Conservation (phyloP, 257 asterid genomes). For the Primulina eburnea region DNA sequence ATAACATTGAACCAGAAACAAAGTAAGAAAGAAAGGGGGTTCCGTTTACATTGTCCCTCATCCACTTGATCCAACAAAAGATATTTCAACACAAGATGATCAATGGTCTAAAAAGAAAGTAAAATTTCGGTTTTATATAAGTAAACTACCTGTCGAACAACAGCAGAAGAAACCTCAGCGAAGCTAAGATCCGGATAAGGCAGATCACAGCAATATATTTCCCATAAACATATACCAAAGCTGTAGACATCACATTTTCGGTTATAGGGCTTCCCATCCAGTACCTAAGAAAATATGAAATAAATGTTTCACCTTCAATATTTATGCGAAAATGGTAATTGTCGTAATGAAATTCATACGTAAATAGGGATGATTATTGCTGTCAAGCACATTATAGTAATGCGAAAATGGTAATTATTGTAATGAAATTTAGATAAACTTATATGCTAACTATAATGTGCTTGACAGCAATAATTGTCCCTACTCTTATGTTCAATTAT, state of each 20-base stretch:
- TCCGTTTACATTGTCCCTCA: background rate
- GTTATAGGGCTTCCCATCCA: constrained; percentile 92
- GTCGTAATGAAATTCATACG: too few species aligned
- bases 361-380: too few species aligned
- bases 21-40: background rate
- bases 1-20: background rate
- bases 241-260: constrained; percentile 95
- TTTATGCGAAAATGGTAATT: background rate
- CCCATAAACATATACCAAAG: constrained; percentile 92
- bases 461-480: background rate
- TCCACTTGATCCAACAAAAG: background rate
- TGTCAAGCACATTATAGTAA: too few species aligned
- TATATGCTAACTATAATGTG: too few species aligned
- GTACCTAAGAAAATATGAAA: constrained; percentile 48
- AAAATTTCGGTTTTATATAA: background rate
- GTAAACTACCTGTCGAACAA: constrained; percentile 71
- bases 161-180: constrained; percentile 91
- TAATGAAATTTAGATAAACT: background rate
- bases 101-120: background rate
- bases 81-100: background rate
- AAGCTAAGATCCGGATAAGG: constrained; percentile 83
- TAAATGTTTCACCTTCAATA: constrained; percentile 2
- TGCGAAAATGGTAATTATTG: background rate
- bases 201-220: constrained; percentile 88
- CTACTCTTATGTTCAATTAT: background rate